Percentiles rank a stretch among this genome's conserved stretches.
Conservation (phyloP, 768 basidiomycete species). For the Aureoboletus auriporus region DNA sequence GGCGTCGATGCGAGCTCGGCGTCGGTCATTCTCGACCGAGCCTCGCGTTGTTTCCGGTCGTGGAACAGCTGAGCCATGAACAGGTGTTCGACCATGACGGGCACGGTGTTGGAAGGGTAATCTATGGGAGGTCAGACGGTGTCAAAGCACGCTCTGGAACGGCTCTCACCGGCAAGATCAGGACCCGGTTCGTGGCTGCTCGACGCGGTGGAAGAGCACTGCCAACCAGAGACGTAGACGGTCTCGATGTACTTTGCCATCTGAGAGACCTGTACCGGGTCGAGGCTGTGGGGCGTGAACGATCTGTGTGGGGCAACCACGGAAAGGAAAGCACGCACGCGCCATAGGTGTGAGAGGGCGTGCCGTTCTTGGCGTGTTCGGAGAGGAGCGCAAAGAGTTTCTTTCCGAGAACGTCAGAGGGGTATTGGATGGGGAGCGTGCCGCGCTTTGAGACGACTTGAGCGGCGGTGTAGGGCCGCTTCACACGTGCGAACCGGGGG, state of each 20-base stretch:
- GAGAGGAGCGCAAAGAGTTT: slow-evolving; percentile 78
- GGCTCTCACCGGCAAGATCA: slow-evolving; percentile 81
- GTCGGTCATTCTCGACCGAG: slow-evolving; percentile 65
- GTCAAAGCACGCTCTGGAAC: too few species aligned
- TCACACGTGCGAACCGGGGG: slow-evolving; percentile 83
- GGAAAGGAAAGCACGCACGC: slow-evolving; percentile 63
- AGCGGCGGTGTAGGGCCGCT: slow-evolving; percentile 87
- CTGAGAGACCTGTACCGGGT: slow-evolving; percentile 96
- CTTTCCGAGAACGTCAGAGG: slow-evolving; percentile 79
- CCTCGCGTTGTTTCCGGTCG: slow-evolving; percentile 92
- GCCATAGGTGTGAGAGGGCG: slow-evolving; percentile 94
- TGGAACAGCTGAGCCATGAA: slow-evolving; percentile 99
- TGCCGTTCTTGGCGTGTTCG: slow-evolving; percentile 71
- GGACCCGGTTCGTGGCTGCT: slow-evolving; percentile 96
- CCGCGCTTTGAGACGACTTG: slow-evolving; percentile 95
- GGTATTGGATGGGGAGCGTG: slow-evolving; percentile 79
- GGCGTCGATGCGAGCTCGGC: slow-evolving; percentile 64
- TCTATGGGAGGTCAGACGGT: slow-evolving; percentile 40
- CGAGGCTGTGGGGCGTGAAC: slow-evolving; percentile 58
- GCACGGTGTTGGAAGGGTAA: slow-evolving; percentile 98
- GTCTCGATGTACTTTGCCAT: slow-evolving; percentile 99
- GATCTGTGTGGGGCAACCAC: neutral
- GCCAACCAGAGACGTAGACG: slow-evolving; percentile 97
- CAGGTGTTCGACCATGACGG: slow-evolving; percentile 97
- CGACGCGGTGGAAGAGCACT: slow-evolving; percentile 90